Base-by-base conservation (phyloP, 345 rosid genomes). In the Streptanthus diversifolius region DNA sequence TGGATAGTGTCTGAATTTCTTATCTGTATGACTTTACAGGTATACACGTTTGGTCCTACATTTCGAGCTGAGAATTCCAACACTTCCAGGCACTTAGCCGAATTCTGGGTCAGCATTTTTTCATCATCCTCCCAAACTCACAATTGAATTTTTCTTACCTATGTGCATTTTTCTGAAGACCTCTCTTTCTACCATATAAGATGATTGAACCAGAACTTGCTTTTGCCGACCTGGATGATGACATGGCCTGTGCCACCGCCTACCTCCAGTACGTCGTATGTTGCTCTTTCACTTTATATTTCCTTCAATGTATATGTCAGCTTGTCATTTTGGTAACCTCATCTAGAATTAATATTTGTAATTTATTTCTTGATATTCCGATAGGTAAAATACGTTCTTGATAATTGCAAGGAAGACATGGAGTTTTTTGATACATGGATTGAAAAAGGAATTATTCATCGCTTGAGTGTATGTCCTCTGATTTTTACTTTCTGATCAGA, bases 211-310 rank as follows among this genome's bases (percentile, higher is more conserved):
- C 99, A 27, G 99, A 95, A 77, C 93, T 95, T 63, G 99, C 99
- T 79, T 91, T 90, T 85, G 98, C 99, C 60, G 92, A 95, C 82
- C 87, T 95, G 72, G 74, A 88, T 70, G 99, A 91, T 79, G 97
- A 91, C 87, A 91, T 91, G 99, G 95, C 98, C 33, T 95, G 99
- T 79, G 97, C 99, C 72, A 79, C 97, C 47, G 97, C 99, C 82
- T 95, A 91, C 90, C 99, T 95, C 95, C 99, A 95, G 97, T 91
- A 95, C 64, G 98, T 88, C 84, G 99, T 95, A 95, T 80, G 99
- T 91, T 87, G n/a, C 88, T 77, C 77, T 80, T 75, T 77, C 84
- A 76, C 77, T 81, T 82, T 55, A 80, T 81, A 43, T 73, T 71
- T 72, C 33, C 29, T 57, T 70, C 18, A 71, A 64, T 30, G 3